Percentiles rank a stretch among this genome's conserved stretches.
phyloP scores from a whole-genome alignment of 768 basidiomycete species.

The Strobilomyces dryophilus region DNA sequence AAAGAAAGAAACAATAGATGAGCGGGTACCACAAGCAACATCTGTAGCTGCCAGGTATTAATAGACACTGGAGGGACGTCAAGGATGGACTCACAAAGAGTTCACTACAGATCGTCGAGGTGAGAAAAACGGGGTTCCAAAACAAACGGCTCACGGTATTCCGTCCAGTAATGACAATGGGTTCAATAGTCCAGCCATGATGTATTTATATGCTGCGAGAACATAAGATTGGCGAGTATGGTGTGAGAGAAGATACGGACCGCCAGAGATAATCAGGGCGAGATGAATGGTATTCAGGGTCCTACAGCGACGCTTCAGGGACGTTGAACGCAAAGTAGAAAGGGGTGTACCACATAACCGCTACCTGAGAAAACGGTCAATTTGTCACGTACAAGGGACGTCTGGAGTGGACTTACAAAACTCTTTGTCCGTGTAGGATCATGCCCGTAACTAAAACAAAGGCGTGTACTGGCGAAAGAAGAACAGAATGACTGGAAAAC shows the following conservation, averaged over 20 bases:
- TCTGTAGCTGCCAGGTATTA: constrained; percentile 5
- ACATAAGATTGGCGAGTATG: background rate
- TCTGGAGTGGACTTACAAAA: constrained; percentile 1
- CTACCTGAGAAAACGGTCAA: constrained; percentile 2
- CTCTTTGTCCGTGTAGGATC: constrained; percentile 3
- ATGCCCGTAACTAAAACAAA: background rate
- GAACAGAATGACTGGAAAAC: background rate
- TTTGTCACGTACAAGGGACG: too few species aligned
- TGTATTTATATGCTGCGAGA: constrained; percentile 6
- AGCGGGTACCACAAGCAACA: constrained; percentile 1
- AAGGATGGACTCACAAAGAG: constrained; percentile 1
- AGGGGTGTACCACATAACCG: background rate
- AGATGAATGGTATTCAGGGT: constrained; percentile 5
- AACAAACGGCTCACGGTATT: constrained; percentile 1
- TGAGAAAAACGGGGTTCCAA: background rate
- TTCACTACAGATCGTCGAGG: background rate
- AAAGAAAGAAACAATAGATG: background rate
- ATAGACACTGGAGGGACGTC: background rate
- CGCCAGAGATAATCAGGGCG: constrained; percentile 1
- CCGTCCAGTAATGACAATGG: background rate
- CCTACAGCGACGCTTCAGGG: background rate
- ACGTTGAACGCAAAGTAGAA: too few species aligned
- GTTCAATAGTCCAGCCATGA: background rate
- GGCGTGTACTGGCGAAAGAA: background rate
- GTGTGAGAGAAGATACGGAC: constrained; percentile 1